A percentile compares a stretch with the other conserved stretches of the same genome.
Conservation (phyloP, 345 rosid genomes). For the Citrus inodora region DNA sequence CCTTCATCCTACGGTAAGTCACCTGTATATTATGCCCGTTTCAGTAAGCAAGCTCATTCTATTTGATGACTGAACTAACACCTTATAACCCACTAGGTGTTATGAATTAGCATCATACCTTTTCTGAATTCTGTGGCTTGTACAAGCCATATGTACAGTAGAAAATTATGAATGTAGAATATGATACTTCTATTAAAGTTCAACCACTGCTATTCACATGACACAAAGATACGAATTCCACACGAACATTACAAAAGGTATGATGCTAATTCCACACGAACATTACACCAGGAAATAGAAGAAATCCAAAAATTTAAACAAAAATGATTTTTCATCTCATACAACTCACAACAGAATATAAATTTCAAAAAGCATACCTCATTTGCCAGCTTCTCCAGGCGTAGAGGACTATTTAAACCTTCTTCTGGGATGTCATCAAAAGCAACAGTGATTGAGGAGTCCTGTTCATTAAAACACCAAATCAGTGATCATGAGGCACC, state of each 20-base stretch:
- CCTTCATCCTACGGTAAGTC: constrained; percentile 92
- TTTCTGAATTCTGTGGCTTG: not conserved
- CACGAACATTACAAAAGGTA: not conserved
- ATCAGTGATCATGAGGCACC: constrained; percentile 1
- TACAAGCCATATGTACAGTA: not conserved
- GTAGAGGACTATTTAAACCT: constrained; percentile 68
- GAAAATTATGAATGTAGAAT: not conserved
- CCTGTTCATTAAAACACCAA: constrained; percentile 32
- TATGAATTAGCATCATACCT: not conserved
- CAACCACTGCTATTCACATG: not conserved
- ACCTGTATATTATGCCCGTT: constrained; percentile 39
- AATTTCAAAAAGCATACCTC: constrained; percentile 47
- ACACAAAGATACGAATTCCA: not conserved
- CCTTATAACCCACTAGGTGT: not conserved
- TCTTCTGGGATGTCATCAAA: constrained; percentile 93
- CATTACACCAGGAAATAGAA: not conserved
- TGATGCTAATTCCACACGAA: not conserved
- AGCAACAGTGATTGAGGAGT: constrained; percentile 82
- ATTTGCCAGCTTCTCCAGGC: constrained; percentile 87
- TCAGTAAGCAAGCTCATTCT: not conserved
- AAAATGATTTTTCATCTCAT: not conserved
- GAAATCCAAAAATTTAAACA: constrained; percentile 11
- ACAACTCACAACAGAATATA: constrained; percentile 1
- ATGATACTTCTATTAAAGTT: not conserved
- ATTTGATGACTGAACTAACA: constrained; percentile 7